Percentiles rank a stretch among this genome's conserved stretches.
Evolutionary conservation across 129 eudicot species (phyloP).

Genomic region (Flaveria linearis): DNA sequence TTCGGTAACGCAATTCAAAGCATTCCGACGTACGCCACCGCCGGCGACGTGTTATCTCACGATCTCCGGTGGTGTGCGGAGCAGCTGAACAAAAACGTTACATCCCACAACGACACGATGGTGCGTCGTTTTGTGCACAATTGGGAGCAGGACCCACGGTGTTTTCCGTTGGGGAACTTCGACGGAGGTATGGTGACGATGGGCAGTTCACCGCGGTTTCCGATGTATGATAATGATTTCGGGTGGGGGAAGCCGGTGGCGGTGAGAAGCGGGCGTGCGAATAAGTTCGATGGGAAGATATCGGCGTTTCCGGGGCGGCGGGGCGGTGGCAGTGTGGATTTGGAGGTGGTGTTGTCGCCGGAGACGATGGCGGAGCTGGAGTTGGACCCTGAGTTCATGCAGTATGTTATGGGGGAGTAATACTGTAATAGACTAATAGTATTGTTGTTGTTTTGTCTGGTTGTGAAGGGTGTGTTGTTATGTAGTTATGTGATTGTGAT

Average conservation of each 20-base stretch:
- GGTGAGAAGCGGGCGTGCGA: constrained; percentile 75
- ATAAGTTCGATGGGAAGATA: constrained; percentile 88
- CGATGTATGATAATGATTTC: constrained; percentile 88
- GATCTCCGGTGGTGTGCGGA: constrained; percentile 86
- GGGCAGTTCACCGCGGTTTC: constrained; percentile 93
- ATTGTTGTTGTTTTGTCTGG: constrained; percentile 21
- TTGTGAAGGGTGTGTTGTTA: constrained; percentile 17
- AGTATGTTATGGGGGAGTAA: constrained; percentile 40
- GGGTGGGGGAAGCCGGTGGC: constrained; percentile 93
- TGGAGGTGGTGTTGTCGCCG: constrained; percentile 84
- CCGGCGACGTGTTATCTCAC: constrained; percentile 58
- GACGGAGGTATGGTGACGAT: constrained; percentile 89
- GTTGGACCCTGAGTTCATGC: constrained; percentile 77
- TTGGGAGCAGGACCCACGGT: constrained; percentile 79
- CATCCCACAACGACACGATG: constrained; percentile 50
- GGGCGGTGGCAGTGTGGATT: constrained; percentile 80
- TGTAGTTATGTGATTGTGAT: constrained; percentile 22
- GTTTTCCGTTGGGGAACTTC: constrained; percentile 83
- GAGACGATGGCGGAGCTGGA: constrained; percentile 78
- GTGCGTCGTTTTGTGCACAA: constrained; percentile 54
- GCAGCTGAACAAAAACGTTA: constrained; percentile 60
- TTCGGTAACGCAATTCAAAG: constrained; percentile 92
- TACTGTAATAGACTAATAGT: not conserved
- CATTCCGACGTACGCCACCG: constrained; percentile 65
- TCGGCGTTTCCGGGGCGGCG: constrained; percentile 80